Conservation (phyloP, 2,329 filamentous ascomycete species). For the Ophiosphaerella narmari region DNA sequence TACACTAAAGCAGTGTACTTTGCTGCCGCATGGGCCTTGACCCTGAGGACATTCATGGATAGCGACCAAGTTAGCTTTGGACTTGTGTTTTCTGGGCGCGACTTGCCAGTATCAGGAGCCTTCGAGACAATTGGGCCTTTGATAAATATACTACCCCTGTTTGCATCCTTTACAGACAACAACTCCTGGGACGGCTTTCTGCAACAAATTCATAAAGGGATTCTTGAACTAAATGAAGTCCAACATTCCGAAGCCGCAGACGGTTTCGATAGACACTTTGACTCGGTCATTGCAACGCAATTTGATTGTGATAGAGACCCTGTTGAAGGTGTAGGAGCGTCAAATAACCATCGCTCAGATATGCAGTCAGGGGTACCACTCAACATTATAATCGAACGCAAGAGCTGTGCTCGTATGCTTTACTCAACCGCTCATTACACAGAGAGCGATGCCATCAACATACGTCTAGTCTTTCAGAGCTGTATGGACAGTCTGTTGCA, state of each 20-base stretch:
- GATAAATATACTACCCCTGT: conserved; percentile 34
- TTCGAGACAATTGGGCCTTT: conserved; percentile 41
- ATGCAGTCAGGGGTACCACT: too few species aligned
- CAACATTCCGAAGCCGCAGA: conserved; percentile 16
- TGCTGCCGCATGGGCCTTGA: conserved; percentile 47
- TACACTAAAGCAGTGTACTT: conserved; percentile 23
- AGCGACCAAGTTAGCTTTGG: conserved; percentile 44
- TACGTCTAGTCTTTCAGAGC: too few species aligned
- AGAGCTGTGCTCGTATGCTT: too few species aligned
- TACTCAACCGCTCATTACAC: too few species aligned
- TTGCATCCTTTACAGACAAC: conserved; percentile 3
- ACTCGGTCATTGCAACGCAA: conserved; percentile 11
- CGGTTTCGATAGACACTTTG: conserved; percentile 13
- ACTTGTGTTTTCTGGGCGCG: conserved; percentile 43
- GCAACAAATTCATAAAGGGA: conserved; percentile 5
- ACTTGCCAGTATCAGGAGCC: conserved; percentile 34
- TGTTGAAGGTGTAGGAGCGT: too few species aligned
- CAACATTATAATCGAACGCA: too few species aligned
- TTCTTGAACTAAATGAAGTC: conserved; percentile 5
- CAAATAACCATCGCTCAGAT: too few species aligned
- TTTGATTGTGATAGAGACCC: conserved; percentile 1
- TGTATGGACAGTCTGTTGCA: too few species aligned
- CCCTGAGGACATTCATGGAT: conserved; percentile 35
- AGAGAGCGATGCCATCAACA: too few species aligned
- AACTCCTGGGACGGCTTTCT: conserved; percentile 5